Base-by-base conservation (phyloP, 345 rosid species). In the Dipteronia sinensis region DNA sequence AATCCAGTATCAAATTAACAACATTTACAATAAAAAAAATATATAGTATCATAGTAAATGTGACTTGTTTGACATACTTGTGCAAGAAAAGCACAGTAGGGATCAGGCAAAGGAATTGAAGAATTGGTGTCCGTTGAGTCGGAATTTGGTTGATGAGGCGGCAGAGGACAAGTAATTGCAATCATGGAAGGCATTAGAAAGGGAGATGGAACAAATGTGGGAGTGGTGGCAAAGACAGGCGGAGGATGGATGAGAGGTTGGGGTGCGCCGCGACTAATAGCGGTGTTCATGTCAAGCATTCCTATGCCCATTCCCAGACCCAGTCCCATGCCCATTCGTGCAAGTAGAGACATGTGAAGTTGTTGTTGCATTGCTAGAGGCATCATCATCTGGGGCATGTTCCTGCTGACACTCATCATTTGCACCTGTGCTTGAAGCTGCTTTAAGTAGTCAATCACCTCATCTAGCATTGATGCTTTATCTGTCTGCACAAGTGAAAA, bases 391-490 rank as follows among this genome's bases (percentile, higher is more conserved):
- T 79, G 92, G 13, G 84, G 89, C 77, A 86, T 80, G 65, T 69
- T 85, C 23, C 79, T 85, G 71, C 86, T 77, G 46, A 79, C 19
- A 27, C 71, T 82, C 89, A 79, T 81, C 71, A 81, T 74, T 67
- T 87, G 90, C 23, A 90, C 86, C 76, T 88, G 94, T 56, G 89
- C 84, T 73, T 88, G 88, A 3, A 88, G 85, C 64, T 83, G 88
- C 77, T 87, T 90, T 42, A 90, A n/a, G 72, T 88, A 88, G 42
- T 87, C 86, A 7, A 90, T 90, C 49, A 88, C 91, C 66, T 90
- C 91, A 58, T 88, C 93, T 53, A 89, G 73, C 79, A 89, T 88
- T 0, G 93, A 89, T 9, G 89, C 90, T 85, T 89, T 87, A 67
- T 90, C 93, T 0, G 90, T 87, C 93, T 90, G 86, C 65, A 70